Evolutionary conservation across 164 flowering plant species (phyloP).

Genomic region (Brasenia schreberi): DNA sequence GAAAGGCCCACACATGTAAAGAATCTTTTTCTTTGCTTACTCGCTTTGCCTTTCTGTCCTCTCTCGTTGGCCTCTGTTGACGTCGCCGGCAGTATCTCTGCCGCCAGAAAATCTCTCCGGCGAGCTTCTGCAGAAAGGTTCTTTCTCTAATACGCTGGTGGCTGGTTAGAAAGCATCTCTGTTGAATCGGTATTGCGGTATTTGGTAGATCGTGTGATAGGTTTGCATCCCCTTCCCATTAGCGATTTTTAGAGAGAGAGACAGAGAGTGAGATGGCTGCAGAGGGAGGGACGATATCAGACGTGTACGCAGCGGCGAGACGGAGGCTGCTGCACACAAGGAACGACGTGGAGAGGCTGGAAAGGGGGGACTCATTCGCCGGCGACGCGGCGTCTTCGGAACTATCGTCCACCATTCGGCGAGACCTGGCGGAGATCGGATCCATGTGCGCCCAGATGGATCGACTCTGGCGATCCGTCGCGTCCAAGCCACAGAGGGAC

Average conservation of each 20-base stretch:
- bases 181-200: too few relatives aligned
- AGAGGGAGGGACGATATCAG: slow-evolving; percentile 70
- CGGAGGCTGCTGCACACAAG: slow-evolving; percentile 34
- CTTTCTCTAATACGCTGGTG: too few relatives aligned
- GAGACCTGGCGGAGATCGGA: slow-evolving; percentile 68
- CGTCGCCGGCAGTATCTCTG: too few relatives aligned
- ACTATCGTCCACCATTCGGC: slow-evolving; percentile 36
- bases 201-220: too few relatives aligned
- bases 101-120: too few relatives aligned
- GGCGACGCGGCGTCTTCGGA: slow-evolving; percentile 40
- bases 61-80: too few relatives aligned
- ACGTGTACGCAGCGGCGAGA: slow-evolving; percentile 52
- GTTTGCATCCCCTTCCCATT: too few relatives aligned
- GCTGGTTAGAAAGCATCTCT: too few relatives aligned
- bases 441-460: slow-evolving; percentile 78
- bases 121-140: too few relatives aligned
- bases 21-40: too few relatives aligned
- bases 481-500: slow-evolving; percentile 80
- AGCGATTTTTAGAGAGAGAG: neutral
- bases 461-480: slow-evolving; percentile 72
- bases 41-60: too few relatives aligned
- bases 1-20: too few relatives aligned
- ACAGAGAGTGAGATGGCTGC: slow-evolving; percentile 13
- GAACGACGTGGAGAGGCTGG: slow-evolving; percentile 68
- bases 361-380: slow-evolving; percentile 42